These are phyloP conservation scores for Friedmanniomyces simplex DNA, from an alignment of 495 filamentous ascomycete species.

Conservation along the genomic window DNA sequence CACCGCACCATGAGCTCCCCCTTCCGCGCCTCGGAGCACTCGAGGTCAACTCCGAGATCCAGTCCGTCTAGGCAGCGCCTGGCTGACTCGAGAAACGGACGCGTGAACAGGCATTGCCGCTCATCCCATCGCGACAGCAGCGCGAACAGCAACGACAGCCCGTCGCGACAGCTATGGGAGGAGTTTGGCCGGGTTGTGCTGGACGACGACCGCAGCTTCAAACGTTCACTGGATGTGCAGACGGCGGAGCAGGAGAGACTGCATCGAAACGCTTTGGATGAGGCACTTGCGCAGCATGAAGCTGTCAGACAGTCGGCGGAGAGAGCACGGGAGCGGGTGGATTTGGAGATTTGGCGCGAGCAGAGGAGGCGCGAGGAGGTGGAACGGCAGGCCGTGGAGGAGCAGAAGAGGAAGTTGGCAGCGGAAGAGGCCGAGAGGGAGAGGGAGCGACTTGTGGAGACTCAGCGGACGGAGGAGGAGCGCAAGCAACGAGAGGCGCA, in stretches of 20 bases:
- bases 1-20: constrained; percentile 11
- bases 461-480: constrained; percentile 12
- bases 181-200: constrained; percentile 26
- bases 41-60: constrained; percentile 10
- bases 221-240: constrained; percentile 11
- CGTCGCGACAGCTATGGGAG: constrained; percentile 19
- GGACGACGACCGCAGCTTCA: constrained; percentile 19
- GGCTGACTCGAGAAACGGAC: not conserved
- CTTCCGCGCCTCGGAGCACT: not conserved
- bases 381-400: constrained; percentile 17
- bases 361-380: constrained; percentile 18
- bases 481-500: constrained; percentile 10
- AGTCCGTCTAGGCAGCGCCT: constrained; percentile 10
- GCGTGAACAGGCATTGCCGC: constrained; percentile 9
- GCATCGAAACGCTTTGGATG: constrained; percentile 13
- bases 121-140: not conserved
- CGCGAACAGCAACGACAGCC: constrained; percentile 7
- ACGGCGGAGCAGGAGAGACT: constrained; percentile 8
- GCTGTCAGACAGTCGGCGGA: constrained; percentile 20
- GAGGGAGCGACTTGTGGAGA: constrained; percentile 7
- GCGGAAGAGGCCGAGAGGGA: constrained; percentile 12
- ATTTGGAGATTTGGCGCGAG: constrained; percentile 21
- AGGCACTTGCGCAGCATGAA: constrained; percentile 20
- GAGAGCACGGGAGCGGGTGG: constrained; percentile 14
- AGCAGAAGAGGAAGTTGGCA: constrained; percentile 8